Evolutionary conservation across 495 filamentous ascomycete genomes (phyloP).

Genomic region (Viridothelium virens): DNA sequence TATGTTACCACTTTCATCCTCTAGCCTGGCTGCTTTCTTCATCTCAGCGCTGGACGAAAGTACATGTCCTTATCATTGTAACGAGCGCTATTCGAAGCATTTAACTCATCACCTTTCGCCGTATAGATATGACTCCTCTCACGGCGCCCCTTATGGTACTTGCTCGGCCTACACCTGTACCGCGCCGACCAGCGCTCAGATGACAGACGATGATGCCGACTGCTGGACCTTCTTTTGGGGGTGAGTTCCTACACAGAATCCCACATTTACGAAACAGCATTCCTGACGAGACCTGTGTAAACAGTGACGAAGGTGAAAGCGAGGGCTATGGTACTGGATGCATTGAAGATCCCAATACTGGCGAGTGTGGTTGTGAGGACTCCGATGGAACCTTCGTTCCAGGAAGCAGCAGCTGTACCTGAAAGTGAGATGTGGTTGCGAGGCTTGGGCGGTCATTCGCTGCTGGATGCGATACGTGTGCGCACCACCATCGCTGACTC

Average conservation of each 20-base stretch:
- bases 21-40: too few relatives aligned
- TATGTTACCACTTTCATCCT: background rate
- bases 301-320: slow-evolving; percentile 26
- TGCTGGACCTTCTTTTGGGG: slow-evolving; percentile 38
- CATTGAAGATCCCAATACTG: slow-evolving; percentile 34
- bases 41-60: too few relatives aligned
- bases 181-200: slow-evolving; percentile 24
- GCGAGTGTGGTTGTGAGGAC: slow-evolving; percentile 37
- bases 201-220: slow-evolving; percentile 28
- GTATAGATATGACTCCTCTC: slow-evolving; percentile 27
- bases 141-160: slow-evolving; percentile 37
- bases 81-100: background rate
- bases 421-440: background rate
- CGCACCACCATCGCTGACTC: background rate
- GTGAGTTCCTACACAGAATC: background rate
- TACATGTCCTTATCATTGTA: too few relatives aligned
- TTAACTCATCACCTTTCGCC: background rate
- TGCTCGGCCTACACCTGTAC: slow-evolving; percentile 37
- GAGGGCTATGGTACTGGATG: slow-evolving; percentile 32
- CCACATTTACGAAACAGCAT: background rate
- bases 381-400: slow-evolving; percentile 36
- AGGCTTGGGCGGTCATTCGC: too few relatives aligned
- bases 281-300: background rate
- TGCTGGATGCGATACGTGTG: background rate
- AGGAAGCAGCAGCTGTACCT: slow-evolving; percentile 28